Evolutionary conservation across 2,329 filamentous ascomycete genomes (phyloP).

Genomic region (Stylonectria norvegica): DNA sequence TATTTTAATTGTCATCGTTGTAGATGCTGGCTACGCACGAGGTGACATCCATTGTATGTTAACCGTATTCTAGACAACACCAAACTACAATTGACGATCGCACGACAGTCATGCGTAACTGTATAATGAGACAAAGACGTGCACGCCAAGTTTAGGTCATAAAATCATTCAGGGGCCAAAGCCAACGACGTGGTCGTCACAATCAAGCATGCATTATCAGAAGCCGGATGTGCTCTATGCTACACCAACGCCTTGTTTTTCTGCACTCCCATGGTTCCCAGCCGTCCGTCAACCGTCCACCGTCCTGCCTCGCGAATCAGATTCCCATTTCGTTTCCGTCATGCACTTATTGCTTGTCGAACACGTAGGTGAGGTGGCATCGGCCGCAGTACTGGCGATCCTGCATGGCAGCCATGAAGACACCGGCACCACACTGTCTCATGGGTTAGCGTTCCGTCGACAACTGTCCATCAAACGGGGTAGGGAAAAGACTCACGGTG

Average conservation of each 20-base stretch:
- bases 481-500: conserved; percentile 60
- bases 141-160: neutral
- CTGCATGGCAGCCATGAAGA: conserved; percentile 99
- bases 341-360: conserved; percentile 60
- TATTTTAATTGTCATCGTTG: too few species aligned
- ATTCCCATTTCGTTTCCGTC: conserved; percentile 23
- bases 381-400: conserved; percentile 95
- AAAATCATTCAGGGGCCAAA: neutral
- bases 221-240: conserved; percentile 41
- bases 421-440: conserved; percentile 89
- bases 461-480: fast-evolving
- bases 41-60: too few species aligned
- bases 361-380: conserved; percentile 71
- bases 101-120: too few species aligned
- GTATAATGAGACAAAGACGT: too few species aligned
- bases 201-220: conserved; percentile 39
- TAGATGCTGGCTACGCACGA: too few species aligned
- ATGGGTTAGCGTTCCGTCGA: conserved; percentile 31
- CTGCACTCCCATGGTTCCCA: conserved; percentile 31
- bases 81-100: too few species aligned
- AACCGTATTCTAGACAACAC: too few species aligned
- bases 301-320: conserved; percentile 30
- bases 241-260: conserved; percentile 44
- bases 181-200: conserved; percentile 30
- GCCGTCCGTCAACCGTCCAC: conserved; percentile 25